phyloP scores from a whole-genome alignment of 768 basidiomycete species.

The Suillus alpinus region DNA sequence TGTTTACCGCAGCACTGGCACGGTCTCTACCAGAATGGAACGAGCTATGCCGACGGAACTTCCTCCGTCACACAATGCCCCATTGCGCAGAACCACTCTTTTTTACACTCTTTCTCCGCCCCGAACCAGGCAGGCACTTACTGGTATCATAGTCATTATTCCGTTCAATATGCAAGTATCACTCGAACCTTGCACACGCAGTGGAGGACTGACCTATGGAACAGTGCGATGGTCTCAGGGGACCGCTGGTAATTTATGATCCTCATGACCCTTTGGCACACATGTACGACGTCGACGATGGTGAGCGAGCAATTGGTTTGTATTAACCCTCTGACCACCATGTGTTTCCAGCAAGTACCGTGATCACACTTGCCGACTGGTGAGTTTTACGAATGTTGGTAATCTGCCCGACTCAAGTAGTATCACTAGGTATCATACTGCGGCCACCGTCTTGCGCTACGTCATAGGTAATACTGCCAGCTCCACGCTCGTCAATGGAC shows the following conservation, averaged over 20 bases:
- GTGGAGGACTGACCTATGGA: not conserved
- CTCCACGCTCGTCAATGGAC: slow-evolving; percentile 39
- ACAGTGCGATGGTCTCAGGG: slow-evolving; percentile 23
- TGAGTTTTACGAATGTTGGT: not conserved
- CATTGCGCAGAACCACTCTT: slow-evolving; percentile 14
- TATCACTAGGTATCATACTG: slow-evolving; percentile 14
- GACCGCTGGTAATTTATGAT: slow-evolving; percentile 40
- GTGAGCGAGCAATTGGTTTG: slow-evolving; percentile 12
- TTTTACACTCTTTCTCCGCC: slow-evolving; percentile 22
- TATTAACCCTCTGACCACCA: not conserved
- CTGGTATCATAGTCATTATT: slow-evolving; percentile 36
- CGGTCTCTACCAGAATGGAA: slow-evolving; percentile 42
- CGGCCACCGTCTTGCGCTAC: slow-evolving; percentile 21
- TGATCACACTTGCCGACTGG: slow-evolving; percentile 45
- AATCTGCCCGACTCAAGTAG: not conserved
- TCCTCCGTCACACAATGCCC: slow-evolving; percentile 35
- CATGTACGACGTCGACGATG: slow-evolving; percentile 45
- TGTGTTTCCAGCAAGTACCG: slow-evolving; percentile 27
- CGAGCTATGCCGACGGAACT: slow-evolving; percentile 46
- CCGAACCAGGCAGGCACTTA: slow-evolving; percentile 24
- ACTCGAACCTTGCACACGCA: not conserved
- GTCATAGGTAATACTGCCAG: slow-evolving; percentile 16
- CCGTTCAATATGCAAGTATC: slow-evolving; percentile 34
- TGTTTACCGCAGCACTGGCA: slow-evolving; percentile 48
- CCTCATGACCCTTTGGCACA: slow-evolving; percentile 35